Evolutionary conservation across 306 rosid species (phyloP), one percentile per base, ranked within the genome.

Genomic region (Luffa aegyptiaca): DNA sequence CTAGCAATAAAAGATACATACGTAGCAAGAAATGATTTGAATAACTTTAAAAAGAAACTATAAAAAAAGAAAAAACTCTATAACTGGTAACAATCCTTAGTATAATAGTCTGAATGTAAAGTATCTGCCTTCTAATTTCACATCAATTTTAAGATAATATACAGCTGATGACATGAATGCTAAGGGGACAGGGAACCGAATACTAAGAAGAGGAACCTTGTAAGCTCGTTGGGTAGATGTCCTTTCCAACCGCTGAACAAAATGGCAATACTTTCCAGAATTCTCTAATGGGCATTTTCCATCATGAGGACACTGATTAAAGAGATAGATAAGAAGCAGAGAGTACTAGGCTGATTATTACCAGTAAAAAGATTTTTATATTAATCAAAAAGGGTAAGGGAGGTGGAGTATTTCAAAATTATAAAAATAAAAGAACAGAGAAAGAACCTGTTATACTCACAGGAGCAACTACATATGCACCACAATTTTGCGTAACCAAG

Each of bases 231-330:
- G 99, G 5, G 90, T 84, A 65, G 97, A 86, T 62, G 99, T 95
- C 90, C 99, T 91, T 85, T 93, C 91, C 89, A 95, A 89, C 42
- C 96, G 96, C 85, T 93, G 97, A 84, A 89, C 97, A 84, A 93
- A 95, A 87, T 90, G 97, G 80, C 99, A 95, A 82, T 89, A 95
- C 80, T 89, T 93, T 76, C 97, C 97, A 77, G 93, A 84, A 44
- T 90, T 92, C 83, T 82, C 93, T 78, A 93, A 83, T 8, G 99
- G 96, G 85, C 99, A 93, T 81, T 76, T 80, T 71, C 97, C 97
- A 85, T 95, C 99, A 86, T 93, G 97, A 85, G 99, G 87, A 81
- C 99, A 95, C 99, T 95, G 83, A 87, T 82, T 80, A 18, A 70
- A 79, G 77, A 85, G 63, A 82, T 79, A 57, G 26, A 57, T 58